phyloP scores from a whole-genome alignment of 2,329 filamentous ascomycete genomes.

The Albifimbria verrucaria region DNA sequence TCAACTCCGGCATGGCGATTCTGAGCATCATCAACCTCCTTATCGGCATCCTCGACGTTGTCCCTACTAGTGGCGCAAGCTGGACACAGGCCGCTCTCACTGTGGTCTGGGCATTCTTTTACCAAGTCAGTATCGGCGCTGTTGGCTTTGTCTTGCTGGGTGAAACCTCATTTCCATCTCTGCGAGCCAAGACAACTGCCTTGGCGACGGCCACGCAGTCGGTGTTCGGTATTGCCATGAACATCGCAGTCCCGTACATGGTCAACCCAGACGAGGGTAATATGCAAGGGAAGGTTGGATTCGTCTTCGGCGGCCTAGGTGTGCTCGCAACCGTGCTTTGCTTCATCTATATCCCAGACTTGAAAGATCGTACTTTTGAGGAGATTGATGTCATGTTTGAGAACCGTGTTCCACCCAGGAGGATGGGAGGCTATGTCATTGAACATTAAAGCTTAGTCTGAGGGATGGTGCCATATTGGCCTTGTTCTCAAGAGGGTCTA shows the following conservation, averaged over 20 bases:
- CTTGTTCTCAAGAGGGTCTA: too few relatives aligned
- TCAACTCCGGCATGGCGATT: neutral
- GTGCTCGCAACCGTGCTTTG: constrained; percentile 7
- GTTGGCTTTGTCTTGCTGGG: constrained; percentile 14
- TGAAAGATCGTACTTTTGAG: constrained; percentile 11
- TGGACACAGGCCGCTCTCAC: constrained; percentile 11
- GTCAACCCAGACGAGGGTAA: constrained; percentile 12
- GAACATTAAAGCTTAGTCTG: too few relatives aligned
- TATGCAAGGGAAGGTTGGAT: constrained; percentile 11
- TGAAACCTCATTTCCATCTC: constrained; percentile 13
- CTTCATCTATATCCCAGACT: constrained; percentile 14
- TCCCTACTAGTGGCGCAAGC: neutral
- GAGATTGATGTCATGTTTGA: constrained; percentile 14
- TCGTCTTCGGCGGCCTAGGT: constrained; percentile 5
- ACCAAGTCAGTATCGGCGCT: constrained; percentile 12
- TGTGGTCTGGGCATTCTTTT: constrained; percentile 11
- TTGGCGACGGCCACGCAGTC: constrained; percentile 14
- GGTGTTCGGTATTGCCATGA: constrained; percentile 9
- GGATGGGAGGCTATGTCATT: constrained; percentile 3
- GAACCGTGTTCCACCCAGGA: constrained; percentile 8
- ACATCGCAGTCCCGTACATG: constrained; percentile 7
- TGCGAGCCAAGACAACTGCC: constrained; percentile 15
- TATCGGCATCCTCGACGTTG: constrained; percentile 5
- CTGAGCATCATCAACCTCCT: neutral
- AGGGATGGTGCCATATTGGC: too few relatives aligned